These are phyloP conservation scores for Aethionema arabicum DNA, from an alignment of 345 rosid genomes.

Conservation along the genomic window DNA sequence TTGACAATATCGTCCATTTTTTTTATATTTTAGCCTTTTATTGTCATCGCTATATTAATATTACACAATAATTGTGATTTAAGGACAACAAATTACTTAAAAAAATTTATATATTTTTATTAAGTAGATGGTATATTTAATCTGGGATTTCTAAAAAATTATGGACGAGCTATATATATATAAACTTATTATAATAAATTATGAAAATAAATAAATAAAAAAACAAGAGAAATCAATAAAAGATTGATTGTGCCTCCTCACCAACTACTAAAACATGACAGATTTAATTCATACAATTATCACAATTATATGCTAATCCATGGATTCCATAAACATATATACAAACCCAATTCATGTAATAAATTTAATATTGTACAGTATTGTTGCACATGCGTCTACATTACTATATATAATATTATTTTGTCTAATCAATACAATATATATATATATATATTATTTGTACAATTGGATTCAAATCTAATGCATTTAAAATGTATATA, in stretches of 20 bases:
- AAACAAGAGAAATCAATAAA: constrained; percentile 27
- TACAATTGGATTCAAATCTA: too few species aligned
- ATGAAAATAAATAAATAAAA: constrained; percentile 29
- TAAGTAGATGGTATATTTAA: too few species aligned
- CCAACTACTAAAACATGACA: constrained; percentile 38
- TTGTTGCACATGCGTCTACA: constrained; percentile 33
- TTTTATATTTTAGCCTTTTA: too few species aligned
- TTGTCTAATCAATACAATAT: too few species aligned
- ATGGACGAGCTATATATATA: too few species aligned
- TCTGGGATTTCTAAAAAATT: too few species aligned
- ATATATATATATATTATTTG: not conserved
- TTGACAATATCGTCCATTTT: too few species aligned
- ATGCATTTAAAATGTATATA: too few species aligned
- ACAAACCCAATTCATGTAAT: constrained; percentile 30
- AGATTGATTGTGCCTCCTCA: constrained; percentile 34
- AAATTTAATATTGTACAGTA: constrained; percentile 23
- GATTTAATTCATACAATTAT: constrained; percentile 29
- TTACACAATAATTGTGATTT: too few species aligned
- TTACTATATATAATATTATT: constrained; percentile 3
- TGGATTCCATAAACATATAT: constrained; percentile 16
- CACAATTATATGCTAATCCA: constrained; percentile 22
- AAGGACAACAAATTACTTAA: too few species aligned
- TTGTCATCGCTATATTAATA: too few species aligned
- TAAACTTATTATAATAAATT: constrained; percentile 7
- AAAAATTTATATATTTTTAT: too few species aligned